phyloP scores from a whole-genome alignment of 495 filamentous ascomycete species.

The Cercophora sp. region DNA sequence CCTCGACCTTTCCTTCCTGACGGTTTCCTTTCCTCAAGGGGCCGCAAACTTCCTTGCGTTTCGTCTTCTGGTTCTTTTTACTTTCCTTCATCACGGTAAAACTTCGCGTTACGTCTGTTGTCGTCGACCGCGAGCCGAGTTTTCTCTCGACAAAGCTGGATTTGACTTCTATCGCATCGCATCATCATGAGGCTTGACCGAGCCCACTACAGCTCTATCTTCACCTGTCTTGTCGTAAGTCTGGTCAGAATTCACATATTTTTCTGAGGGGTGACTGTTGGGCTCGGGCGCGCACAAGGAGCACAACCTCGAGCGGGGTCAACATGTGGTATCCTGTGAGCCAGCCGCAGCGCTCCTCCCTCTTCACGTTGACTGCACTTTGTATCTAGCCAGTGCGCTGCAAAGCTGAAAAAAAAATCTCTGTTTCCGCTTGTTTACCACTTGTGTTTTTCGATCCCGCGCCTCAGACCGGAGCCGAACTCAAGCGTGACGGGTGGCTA shows the following conservation, averaged over 20 bases:
- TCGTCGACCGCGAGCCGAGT: background rate
- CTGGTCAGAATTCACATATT: background rate
- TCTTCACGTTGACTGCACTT: no score
- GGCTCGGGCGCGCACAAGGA: background rate
- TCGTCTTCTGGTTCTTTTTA: background rate
- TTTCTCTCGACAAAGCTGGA: background rate
- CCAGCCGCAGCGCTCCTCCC: no score
- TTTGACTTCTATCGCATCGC: constrained; percentile 11
- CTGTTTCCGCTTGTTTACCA: no score
- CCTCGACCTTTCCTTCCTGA: constrained; percentile 4
- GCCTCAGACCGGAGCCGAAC: no score
- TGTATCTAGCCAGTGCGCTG: no score
- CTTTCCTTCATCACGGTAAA: background rate
- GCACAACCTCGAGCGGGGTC: background rate
- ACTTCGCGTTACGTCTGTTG: background rate
- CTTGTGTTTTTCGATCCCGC: no score
- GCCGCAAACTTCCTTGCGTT: background rate
- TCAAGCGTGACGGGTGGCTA: no score
- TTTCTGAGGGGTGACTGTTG: background rate
- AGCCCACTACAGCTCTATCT: constrained; percentile 15
- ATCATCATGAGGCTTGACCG: constrained; percentile 28
- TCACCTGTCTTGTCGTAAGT: constrained; percentile 25
- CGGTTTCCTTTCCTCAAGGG: background rate
- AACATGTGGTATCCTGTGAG: no score
- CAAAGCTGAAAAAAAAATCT: no score